phyloP scores from a whole-genome alignment of 495 filamentous ascomycete genomes.

The Polyplosphaeria fusca region DNA sequence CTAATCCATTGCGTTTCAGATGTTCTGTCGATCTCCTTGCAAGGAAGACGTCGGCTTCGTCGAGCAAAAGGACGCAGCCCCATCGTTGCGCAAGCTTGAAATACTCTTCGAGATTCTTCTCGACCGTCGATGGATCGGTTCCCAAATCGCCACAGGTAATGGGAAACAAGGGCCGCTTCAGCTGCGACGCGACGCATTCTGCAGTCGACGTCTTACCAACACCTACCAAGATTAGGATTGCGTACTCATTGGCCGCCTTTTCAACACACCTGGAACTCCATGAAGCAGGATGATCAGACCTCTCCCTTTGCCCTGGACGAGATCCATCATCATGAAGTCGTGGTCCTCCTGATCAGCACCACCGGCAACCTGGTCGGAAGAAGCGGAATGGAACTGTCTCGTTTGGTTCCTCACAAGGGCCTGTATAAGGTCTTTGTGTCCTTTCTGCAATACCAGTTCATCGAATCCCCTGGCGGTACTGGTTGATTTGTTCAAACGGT shows the following conservation, averaged over 20 bases:
- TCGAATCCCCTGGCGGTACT: not conserved
- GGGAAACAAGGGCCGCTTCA: slow-evolving; percentile 6
- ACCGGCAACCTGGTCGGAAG: too few relatives aligned
- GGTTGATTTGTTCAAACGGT: not conserved
- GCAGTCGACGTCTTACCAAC: slow-evolving; percentile 15
- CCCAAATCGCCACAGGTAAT: slow-evolving; percentile 25
- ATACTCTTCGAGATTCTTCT: not conserved
- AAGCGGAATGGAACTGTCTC: slow-evolving; percentile 71
- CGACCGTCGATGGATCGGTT: not conserved
- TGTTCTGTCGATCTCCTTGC: not conserved
- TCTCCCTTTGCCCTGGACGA: slow-evolving; percentile 3
- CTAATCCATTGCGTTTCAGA: slow-evolving; percentile 17
- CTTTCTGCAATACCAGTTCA: not conserved
- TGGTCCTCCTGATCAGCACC: too few relatives aligned
- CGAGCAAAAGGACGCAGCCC: slow-evolving; percentile 20
- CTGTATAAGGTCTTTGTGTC: not conserved
- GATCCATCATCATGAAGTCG: slow-evolving; percentile 15
- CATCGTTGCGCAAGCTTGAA: slow-evolving; percentile 6
- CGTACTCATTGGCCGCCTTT: too few relatives aligned
- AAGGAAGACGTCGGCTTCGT: slow-evolving; percentile 29
- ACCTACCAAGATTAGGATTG: too few relatives aligned
- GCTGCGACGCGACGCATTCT: slow-evolving; percentile 7
- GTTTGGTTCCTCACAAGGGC: slow-evolving; percentile 41
- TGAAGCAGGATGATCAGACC: slow-evolving; percentile 4
- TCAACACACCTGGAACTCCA: slow-evolving; percentile 12